Conservation (phyloP, 495 filamentous ascomycete genomes). For the Letharia lupina region DNA sequence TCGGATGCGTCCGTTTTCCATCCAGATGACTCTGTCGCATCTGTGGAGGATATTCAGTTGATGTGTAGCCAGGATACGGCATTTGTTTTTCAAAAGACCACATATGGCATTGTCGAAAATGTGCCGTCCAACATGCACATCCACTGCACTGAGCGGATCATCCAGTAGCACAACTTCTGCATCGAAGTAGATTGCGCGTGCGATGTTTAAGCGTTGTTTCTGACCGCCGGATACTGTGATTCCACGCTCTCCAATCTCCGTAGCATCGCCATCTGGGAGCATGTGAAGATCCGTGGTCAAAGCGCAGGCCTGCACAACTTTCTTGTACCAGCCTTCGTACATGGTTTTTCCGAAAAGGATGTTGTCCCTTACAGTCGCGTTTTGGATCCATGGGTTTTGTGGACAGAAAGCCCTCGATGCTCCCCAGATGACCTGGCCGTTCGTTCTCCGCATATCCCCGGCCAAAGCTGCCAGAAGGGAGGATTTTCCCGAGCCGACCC, state of each 20-base stretch:
- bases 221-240: slow-evolving; percentile 79
- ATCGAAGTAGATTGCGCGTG: slow-evolving; percentile 48
- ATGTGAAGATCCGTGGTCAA: slow-evolving; percentile 61
- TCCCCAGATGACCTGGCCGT: slow-evolving; percentile 62
- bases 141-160: slow-evolving; percentile 46
- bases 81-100: slow-evolving; percentile 24
- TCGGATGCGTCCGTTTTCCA: slow-evolving; percentile 28
- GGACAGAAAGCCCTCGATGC: slow-evolving; percentile 79
- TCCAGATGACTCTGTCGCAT: slow-evolving; percentile 25
- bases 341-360: slow-evolving; percentile 73
- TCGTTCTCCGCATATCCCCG: slow-evolving; percentile 81
- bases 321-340: slow-evolving; percentile 51
- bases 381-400: slow-evolving; percentile 95
- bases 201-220: slow-evolving; percentile 65
- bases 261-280: slow-evolving; percentile 59
- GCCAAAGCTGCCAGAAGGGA: slow-evolving; percentile 82
- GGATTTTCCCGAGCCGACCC: slow-evolving; percentile 86
- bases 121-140: slow-evolving; percentile 38
- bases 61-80: slow-evolving; percentile 30
- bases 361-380: slow-evolving; percentile 73
- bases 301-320: slow-evolving; percentile 59
- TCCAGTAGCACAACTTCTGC: slow-evolving; percentile 44
- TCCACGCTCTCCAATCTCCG: slow-evolving; percentile 71
- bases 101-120: slow-evolving; percentile 28
- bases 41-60: slow-evolving; percentile 22